Evolutionary conservation across 768 basidiomycete genomes (phyloP), one percentile per base, ranked within the genome.

Genomic region (Trametes meyenii): DNA sequence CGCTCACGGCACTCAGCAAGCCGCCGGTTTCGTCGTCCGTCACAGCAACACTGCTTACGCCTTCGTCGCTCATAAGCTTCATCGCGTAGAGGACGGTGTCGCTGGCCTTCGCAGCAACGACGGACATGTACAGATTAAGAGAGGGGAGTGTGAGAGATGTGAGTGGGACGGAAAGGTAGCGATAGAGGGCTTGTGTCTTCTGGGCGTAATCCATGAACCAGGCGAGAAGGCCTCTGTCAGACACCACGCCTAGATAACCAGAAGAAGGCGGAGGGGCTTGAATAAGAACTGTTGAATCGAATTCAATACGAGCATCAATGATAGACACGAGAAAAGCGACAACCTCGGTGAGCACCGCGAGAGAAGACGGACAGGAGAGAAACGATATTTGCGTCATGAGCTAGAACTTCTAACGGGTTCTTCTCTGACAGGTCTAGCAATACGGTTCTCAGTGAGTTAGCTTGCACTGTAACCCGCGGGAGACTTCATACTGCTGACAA

Each of bases 21-120:
- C 74, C 79, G 4, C 88, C 85, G 2, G 72, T 78, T 33, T 84
- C 85, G 50, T 87, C 86, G 48, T 90, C 88, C 5, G 90, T 71
- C 4, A 93, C 87, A 16, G 91, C 92, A 46, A 92, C 79, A 66
- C 88, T 92, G 69, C 90, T 92, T 24, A 94, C 90, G 23, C 92
- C 92, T 68, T 89, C 83, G 62, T 91, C 89, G 67, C 89, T 91
- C 91, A 94, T 92, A 29, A 89, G 77, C 61, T 79, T 84, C 92
- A 94, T 94, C 5, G 90, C 90, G 70, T 91, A 88, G 51, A 92
- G 76, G 24, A 92, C 87, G 19, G 81, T 81, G 2, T 84, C 83
- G 16, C 77, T 79, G 45, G 88, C 84, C 5, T 80, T 79, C 5
- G 85, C 76, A 7, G 89, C 83, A 10, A 93, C 78, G 17, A 93